Evolutionary conservation across 2,329 filamentous ascomycete genomes (phyloP), one percentile per base, ranked within the genome.

Genomic region (Diaporthe citrichinensis): DNA sequence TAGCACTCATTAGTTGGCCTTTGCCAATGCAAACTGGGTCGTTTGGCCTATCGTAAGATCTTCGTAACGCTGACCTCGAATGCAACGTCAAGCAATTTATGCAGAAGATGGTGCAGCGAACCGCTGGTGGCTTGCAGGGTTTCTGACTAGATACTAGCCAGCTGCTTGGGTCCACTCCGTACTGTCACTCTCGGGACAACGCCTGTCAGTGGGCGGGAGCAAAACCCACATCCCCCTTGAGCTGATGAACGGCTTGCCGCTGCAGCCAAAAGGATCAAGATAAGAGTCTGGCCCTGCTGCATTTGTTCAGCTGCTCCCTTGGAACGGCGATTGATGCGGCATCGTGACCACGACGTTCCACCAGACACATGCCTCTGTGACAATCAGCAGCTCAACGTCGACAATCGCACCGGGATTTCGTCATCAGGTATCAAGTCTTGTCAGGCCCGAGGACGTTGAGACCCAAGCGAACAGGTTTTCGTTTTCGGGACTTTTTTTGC

Each of bases 91-190:
- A 41, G 65, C 34, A 39, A 53, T 69, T 55, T 69, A 51, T 69
- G 65, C 65, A 55, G 49, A 55, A 69, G 34, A 69, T 69, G 25
- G 49, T 69, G 49, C 65, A 36, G 34, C 65, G 49, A 69, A 69
- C 65, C 49, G 65, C n/a, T 69, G 65, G 34, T 69, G 65, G 46
- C 46, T 28, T 55, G 65, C 65, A 69, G 65, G 65, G 65, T 41
- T 69, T n/a, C 65, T 69, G 65, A 69, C 65, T 69, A 69, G 65
- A 55, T 15, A 39, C 46, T 39, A 36, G 23, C 46, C 65, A 20
- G 49, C 65, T 23, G 46, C 46, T 53, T 68, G 65, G 65, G n/a
- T n/a, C 65, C 65, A 68, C 65, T 39, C 46, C 23, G 23, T 55
- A 51, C 62, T 55, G 65, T 69, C 65, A 55, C 34, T 55, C 25